Base-by-base conservation (phyloP, 306 rosid species). In the Sphenostylis stenocarpa region DNA sequence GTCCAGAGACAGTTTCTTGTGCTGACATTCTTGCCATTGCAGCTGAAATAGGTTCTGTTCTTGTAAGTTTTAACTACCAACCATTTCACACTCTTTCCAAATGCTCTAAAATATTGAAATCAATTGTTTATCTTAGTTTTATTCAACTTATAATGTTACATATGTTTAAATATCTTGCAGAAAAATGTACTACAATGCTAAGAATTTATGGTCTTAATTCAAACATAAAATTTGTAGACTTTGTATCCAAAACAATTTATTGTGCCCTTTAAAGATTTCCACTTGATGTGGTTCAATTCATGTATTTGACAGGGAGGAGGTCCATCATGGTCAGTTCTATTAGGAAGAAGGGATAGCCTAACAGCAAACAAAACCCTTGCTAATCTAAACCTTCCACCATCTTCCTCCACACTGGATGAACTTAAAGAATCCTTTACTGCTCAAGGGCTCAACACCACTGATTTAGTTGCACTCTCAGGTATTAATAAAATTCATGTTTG, bases 391-490 rank as follows among this genome's bases (percentile, higher is more conserved):
- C 85, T 89, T 81, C 93, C 91, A 3, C 4, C 49, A 38, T 81
- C 91, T 1, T 3, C 1, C 28, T 9, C 2, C n/a, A 26, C 68
- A 4, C 23, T 89, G 3, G 72, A 61, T 3, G 0, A 49, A 19
- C 84, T 87, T 3, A 67, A 65, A 55, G 1, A 2, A 1, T 4
- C 20, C 19, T 89, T 89, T 49, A 5, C 48, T 28, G 17, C 0
- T 21, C 78, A 81, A 39, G 88, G 84, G 15, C 90, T 89, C 57
- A 38, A 82, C 77, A 53, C 88, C 11, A 34, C 73, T 2, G 88
- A 89, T 81, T 79, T 89, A 10, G 93, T 89, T 81, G 16, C 91
- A 33, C 87, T 87, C 20, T 89, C 89, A 0, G 91, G 90, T 86
- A 85, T 15, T 14, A 19, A 43, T n/a, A n/a, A 33, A 14, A 33